These are phyloP conservation scores for Colletotrichum cuscutae DNA, from an alignment of 2,329 filamentous ascomycete species.

Conservation along the genomic window DNA sequence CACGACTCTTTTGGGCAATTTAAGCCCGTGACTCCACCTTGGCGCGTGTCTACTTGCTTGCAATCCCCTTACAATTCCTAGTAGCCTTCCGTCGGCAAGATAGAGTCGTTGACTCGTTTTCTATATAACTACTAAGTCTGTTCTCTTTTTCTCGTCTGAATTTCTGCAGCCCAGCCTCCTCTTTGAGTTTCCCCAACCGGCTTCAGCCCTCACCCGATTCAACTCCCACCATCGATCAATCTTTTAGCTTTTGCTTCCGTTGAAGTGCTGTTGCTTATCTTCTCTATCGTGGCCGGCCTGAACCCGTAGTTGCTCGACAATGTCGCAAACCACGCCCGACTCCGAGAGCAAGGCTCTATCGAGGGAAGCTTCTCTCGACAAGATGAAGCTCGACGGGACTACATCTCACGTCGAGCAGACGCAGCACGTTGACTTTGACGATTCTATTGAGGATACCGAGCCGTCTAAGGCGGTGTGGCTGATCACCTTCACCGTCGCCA, in stretches of 20 bases:
- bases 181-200: background rate
- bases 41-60: background rate
- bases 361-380: constrained; percentile 5
- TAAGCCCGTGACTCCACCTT: background rate
- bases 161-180: background rate
- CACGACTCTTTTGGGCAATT: background rate
- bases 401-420: constrained; percentile 32
- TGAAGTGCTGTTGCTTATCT: background rate
- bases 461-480: constrained; percentile 41
- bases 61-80: background rate
- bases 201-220: background rate
- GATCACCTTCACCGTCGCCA: constrained; percentile 41
- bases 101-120: constrained; percentile 3
- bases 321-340: constrained; percentile 13
- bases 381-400: constrained; percentile 1
- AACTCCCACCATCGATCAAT: background rate
- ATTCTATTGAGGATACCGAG: constrained; percentile 41
- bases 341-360: constrained; percentile 10
- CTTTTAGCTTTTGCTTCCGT: background rate
- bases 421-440: constrained; percentile 35
- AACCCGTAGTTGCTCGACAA: background rate
- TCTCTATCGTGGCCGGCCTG: background rate
- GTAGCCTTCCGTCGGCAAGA: background rate
- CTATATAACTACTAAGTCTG: constrained; percentile 2
- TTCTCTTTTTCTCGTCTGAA: constrained; percentile 3